phyloP scores from a whole-genome alignment of 805 yeast species.

The Blastobotrys attinorum region DNA sequence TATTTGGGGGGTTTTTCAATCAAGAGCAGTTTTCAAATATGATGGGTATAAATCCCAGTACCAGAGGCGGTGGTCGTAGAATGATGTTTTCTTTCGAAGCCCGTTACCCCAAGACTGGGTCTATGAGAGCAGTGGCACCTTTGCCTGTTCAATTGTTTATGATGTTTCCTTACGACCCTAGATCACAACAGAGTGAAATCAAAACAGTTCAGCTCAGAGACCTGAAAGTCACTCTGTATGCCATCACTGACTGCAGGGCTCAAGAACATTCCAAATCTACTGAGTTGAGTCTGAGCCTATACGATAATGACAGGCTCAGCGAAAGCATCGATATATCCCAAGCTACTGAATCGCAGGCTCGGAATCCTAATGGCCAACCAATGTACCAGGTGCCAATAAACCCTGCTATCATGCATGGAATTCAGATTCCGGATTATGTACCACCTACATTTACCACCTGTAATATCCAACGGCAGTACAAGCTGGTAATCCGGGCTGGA shows the following conservation, averaged over 20 bases:
- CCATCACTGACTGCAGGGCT: slow-evolving; percentile 26
- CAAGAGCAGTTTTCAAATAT: slow-evolving; percentile 8
- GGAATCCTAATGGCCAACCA: slow-evolving; percentile 3
- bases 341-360: slow-evolving; percentile 6
- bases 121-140: slow-evolving; percentile 27
- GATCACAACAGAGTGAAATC: slow-evolving; percentile 4
- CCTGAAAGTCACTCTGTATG: slow-evolving; percentile 29
- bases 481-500: slow-evolving; percentile 30
- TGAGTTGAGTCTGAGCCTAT: slow-evolving; percentile 17
- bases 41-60: slow-evolving; percentile 12
- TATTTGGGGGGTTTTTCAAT: slow-evolving; percentile 2
- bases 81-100: slow-evolving; percentile 35
- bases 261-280: slow-evolving; percentile 17
- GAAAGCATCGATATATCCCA: slow-evolving; percentile 8
- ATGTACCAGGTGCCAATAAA: slow-evolving; percentile 15
- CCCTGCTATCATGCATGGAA: slow-evolving; percentile 28
- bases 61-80: slow-evolving; percentile 12
- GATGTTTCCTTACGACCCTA: slow-evolving; percentile 13
- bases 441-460: slow-evolving; percentile 52
- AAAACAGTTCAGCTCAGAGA: slow-evolving; percentile 33
- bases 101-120: slow-evolving; percentile 37
- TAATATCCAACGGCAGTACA: slow-evolving; percentile 43
- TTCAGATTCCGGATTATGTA: slow-evolving; percentile 39
- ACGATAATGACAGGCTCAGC: slow-evolving; percentile 18
- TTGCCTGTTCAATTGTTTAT: slow-evolving; percentile 19